phyloP scores from a whole-genome alignment of 257 asterid genomes.

The Przewalskia tangutica region DNA sequence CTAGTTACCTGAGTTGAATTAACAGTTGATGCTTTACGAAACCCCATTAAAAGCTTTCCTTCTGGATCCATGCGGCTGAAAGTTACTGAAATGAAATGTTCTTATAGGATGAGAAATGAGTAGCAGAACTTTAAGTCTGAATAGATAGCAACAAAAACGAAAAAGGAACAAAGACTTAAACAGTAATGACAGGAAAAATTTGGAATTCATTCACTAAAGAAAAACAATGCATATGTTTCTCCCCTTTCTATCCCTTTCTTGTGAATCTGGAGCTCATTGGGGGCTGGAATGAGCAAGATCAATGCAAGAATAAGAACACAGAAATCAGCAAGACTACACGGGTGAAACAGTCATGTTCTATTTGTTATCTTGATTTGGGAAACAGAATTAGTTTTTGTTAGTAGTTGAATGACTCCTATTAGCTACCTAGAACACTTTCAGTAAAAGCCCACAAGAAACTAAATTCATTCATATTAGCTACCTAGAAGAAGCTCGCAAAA shows the following conservation, averaged over 20 bases:
- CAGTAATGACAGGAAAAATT: neutral
- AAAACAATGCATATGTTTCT: neutral
- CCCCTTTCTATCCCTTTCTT: neutral
- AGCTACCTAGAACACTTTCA: neutral
- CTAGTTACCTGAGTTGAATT: constrained; percentile 41
- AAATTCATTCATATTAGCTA: neutral
- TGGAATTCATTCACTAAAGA: neutral
- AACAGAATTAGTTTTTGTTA: neutral
- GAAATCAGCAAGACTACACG: neutral
- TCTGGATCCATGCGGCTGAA: constrained; percentile 99
- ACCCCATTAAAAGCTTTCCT: constrained; percentile 94
- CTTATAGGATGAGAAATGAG: constrained; percentile 11
- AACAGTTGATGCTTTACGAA: constrained; percentile 67
- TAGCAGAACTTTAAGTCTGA: neutral
- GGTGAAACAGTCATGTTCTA: neutral
- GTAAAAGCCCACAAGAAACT: neutral
- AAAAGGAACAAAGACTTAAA: neutral
- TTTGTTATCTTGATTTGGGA: neutral
- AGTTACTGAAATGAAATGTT: constrained; percentile 50
- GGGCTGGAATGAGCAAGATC: neutral
- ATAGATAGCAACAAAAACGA: neutral
- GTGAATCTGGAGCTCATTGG: neutral
- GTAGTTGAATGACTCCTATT: neutral
- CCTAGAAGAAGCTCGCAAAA: neutral
- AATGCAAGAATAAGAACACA: neutral